Percentiles rank a stretch among this genome's conserved stretches.
These are phyloP conservation scores for Sphenostylis stenocarpa DNA, from an alignment of 306 rosid species.

Conservation along the genomic window DNA sequence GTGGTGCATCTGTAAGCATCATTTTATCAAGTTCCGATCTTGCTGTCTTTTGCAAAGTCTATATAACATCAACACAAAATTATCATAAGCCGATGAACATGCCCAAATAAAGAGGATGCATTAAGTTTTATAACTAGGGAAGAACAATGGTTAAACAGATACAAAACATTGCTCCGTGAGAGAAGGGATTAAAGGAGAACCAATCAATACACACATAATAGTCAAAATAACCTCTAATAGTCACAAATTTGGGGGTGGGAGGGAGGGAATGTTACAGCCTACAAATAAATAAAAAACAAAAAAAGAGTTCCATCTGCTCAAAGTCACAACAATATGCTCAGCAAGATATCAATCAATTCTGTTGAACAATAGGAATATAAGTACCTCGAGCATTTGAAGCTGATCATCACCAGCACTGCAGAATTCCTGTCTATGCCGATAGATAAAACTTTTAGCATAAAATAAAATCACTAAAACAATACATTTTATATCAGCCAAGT, in stretches of 20 bases:
- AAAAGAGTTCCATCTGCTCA: background rate
- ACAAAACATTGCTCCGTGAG: background rate
- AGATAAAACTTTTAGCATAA: slow-evolving; percentile 18
- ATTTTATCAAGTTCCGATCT: slow-evolving; percentile 75
- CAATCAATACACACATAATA: too few relatives aligned
- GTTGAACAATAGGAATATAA: slow-evolving; percentile 19
- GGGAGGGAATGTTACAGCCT: background rate
- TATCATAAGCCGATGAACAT: background rate
- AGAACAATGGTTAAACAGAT: slow-evolving; percentile 5
- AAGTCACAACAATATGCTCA: background rate
- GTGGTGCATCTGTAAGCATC: slow-evolving; percentile 97
- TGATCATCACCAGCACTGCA: slow-evolving; percentile 58
- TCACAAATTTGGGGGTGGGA: background rate
- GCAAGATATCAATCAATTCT: slow-evolving; percentile 21
- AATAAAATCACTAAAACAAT: slow-evolving; percentile 9
- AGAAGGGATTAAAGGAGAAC: background rate
- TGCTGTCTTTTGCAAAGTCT: slow-evolving; percentile 63
- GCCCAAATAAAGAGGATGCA: background rate
- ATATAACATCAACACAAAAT: slow-evolving; percentile 27
- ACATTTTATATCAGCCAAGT: background rate
- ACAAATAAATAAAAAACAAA: background rate
- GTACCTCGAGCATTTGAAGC: slow-evolving; percentile 68
- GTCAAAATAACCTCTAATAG: background rate
- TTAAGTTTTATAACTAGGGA: background rate
- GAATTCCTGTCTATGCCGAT: slow-evolving; percentile 57